Base-by-base conservation (phyloP, 1,139 yeast species). In the Spathaspora sp. region DNA sequence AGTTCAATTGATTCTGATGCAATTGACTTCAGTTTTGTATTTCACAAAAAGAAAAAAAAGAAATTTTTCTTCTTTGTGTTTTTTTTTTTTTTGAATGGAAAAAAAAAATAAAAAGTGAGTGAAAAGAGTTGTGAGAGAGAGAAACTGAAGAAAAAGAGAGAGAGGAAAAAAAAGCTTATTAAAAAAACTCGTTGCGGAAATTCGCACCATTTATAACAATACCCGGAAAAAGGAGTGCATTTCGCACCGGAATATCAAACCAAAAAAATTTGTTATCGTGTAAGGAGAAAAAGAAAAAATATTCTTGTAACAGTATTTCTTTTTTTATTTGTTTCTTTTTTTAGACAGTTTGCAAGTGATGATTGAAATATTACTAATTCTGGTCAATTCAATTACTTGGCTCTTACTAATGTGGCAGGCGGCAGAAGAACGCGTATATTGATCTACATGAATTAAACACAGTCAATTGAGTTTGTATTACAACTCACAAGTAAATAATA, bases 221-320 rank as follows among this genome's bases (percentile, higher is more conserved):
- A 34, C 23, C 38, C 38, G 38, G 38, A 34, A 34, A 17, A 34
- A 8, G 23, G 24, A 16, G 13, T 17, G 3, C 9, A 9, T 17
- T n/a, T 3, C 20, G 38, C 38, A 34, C 38, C 24, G 38, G 38
- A 34, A 34, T 34, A 17, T 17, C 38, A 34, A 34, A 34, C 38
- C 16, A 34, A 16, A 34, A 34, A 34, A 34, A 34, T 9, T 7
- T 8, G 33, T 10, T 15, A 13, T 4, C 15, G 16, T 20, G 37
- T 33, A 20, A 7, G 10, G 13, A 27, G 33, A 27, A 27, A 27
- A 27, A n/a, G n/a, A 20, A 20, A 4, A 4, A 20, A 7, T 34
- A 33, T 34, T 34, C 16, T 17, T 34, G 16, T 17, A 15, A 10
- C 10, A 6, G 24, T 34, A 15, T 34, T 15, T 34, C 16, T 34